Conservation (phyloP, 805 yeast genomes). For the Ogataea neopini region DNA sequence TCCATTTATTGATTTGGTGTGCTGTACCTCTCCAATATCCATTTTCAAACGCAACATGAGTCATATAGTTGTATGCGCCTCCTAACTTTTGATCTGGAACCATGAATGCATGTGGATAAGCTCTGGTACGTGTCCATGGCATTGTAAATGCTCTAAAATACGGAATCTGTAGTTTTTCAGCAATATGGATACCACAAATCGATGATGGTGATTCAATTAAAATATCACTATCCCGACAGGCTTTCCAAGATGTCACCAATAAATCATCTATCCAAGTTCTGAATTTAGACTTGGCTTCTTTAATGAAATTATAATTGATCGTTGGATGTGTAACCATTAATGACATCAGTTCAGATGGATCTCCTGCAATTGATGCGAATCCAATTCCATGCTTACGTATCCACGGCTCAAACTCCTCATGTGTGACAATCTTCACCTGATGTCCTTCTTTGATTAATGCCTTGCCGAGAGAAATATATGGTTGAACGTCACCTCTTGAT, state of each 20-base stretch:
- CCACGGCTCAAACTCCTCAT: constrained; percentile 78
- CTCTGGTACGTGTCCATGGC: constrained; percentile 98
- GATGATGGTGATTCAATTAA: constrained; percentile 95
- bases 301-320: constrained; percentile 76
- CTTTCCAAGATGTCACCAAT: constrained; percentile 75
- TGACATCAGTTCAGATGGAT: constrained; percentile 89
- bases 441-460: constrained; percentile 84
- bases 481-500: constrained; percentile 96
- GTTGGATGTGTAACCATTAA: constrained; percentile 91
- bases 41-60: constrained; percentile 91
- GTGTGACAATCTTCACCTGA: constrained; percentile 80
- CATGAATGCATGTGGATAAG: constrained; percentile 94
- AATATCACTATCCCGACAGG: constrained; percentile 80
- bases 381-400: constrained; percentile 63
- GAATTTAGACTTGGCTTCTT: constrained; percentile 81
- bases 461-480: constrained; percentile 86
- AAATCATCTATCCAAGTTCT: constrained; percentile 81
- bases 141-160: constrained; percentile 94
- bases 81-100: constrained; percentile 93
- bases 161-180: constrained; percentile 87
- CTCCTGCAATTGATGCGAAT: constrained; percentile 82
- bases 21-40: constrained; percentile 92
- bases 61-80: constrained; percentile 88
- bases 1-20: constrained; percentile 85
- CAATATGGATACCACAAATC: constrained; percentile 93